Percentiles rank a stretch among this genome's conserved stretches.
Conservation (phyloP, 2,329 filamentous ascomycete species). For the Ceratocystis lukuohia region DNA sequence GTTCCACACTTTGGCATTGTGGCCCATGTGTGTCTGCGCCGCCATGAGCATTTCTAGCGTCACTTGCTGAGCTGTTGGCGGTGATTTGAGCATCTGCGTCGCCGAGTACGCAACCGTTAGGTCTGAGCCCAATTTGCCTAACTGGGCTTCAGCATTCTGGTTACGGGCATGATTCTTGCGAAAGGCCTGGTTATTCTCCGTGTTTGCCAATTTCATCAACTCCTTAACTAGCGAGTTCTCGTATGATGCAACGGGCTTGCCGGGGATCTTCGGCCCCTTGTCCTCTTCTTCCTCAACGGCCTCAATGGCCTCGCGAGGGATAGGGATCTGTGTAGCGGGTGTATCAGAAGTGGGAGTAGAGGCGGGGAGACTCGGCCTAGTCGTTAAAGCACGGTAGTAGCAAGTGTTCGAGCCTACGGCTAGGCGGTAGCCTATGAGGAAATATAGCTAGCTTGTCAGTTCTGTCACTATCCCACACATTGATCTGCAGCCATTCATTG, state of each 20-base stretch:
- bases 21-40: slow-evolving; percentile 76
- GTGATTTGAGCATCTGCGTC: slow-evolving; percentile 52
- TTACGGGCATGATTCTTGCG: slow-evolving; percentile 2
- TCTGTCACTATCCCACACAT: neutral
- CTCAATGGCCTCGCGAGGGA: neutral
- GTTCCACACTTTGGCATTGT: slow-evolving; percentile 86
- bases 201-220: slow-evolving; percentile 14
- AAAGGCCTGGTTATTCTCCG: slow-evolving; percentile 13
- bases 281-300: slow-evolving; percentile 2
- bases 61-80: slow-evolving; percentile 64
- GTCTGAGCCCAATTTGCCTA: slow-evolving; percentile 29
- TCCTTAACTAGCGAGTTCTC: slow-evolving; percentile 18
- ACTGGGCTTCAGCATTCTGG: neutral
- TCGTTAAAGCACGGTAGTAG: slow-evolving; percentile 11
- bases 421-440: slow-evolving; percentile 10
- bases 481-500: neutral
- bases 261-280: slow-evolving; percentile 12
- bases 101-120: slow-evolving; percentile 49
- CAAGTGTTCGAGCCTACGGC: slow-evolving; percentile 7
- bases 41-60: slow-evolving; percentile 85
- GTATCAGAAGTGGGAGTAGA: neutral
- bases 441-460: slow-evolving; percentile 2
- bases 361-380: neutral
- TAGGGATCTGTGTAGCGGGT: neutral
- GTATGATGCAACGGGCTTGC: slow-evolving; percentile 17